These are phyloP conservation scores for Penicillium sp. DNA, from an alignment of 2,329 filamentous ascomycete genomes.

Conservation along the genomic window DNA sequence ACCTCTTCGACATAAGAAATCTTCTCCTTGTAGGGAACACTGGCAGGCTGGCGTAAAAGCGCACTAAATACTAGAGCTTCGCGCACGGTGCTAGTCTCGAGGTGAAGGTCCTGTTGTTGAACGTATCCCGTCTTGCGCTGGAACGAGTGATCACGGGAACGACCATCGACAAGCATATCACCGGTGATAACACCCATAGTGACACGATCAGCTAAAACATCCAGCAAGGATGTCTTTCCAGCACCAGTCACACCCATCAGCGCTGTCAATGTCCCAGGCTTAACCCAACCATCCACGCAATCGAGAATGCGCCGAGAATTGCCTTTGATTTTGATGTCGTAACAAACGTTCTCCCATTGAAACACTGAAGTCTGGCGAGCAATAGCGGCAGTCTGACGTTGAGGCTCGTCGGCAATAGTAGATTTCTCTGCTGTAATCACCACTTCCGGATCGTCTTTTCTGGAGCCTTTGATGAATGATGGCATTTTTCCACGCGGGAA, in stretches of 20 bases:
- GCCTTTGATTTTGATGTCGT: constrained; percentile 77
- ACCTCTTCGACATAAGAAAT: constrained; percentile 85
- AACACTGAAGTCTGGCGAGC: constrained; percentile 72
- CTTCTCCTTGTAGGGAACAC: constrained; percentile 74
- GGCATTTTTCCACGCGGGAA: constrained; percentile 71
- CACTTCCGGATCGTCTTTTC: constrained; percentile 27
- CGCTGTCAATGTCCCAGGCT: constrained; percentile 85
- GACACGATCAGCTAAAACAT: constrained; percentile 80
- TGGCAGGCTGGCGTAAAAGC: constrained; percentile 76
- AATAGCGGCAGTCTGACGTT: constrained; percentile 70
- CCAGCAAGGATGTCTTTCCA: constrained; percentile 87
- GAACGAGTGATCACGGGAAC: constrained; percentile 75
- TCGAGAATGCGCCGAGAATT: constrained; percentile 77
- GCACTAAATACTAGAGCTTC: constrained; percentile 88
- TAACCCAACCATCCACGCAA: constrained; percentile 88
- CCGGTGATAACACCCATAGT: constrained; percentile 88
- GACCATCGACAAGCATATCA: constrained; percentile 78
- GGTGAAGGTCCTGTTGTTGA: constrained; percentile 88
- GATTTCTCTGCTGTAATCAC: constrained; percentile 27
- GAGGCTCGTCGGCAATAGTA: constrained; percentile 68
- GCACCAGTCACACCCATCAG: constrained; percentile 89
- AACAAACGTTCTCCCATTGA: constrained; percentile 84
- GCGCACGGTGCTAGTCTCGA: constrained; percentile 80
- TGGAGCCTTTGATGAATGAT: constrained; percentile 35
- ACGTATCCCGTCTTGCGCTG: constrained; percentile 91